phyloP scores from a whole-genome alignment of 805 yeast species.

The Starmerella tilneyi region DNA sequence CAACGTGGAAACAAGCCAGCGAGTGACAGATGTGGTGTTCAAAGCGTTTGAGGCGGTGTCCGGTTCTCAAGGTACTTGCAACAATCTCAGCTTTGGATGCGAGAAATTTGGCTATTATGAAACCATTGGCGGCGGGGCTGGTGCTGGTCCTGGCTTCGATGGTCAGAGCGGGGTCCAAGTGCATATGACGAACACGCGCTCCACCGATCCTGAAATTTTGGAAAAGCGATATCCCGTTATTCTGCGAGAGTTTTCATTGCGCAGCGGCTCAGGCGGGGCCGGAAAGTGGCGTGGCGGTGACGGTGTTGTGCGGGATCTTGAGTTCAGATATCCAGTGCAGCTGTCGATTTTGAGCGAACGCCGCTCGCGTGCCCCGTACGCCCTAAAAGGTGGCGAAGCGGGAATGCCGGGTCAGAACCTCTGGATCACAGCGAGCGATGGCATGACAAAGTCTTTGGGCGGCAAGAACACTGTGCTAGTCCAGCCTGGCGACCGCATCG shows the following conservation, averaged over 20 bases:
- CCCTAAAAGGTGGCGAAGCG: slow-evolving; percentile 68
- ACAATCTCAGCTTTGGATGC: slow-evolving; percentile 76
- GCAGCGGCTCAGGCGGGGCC: slow-evolving; percentile 68
- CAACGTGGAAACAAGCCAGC: slow-evolving; percentile 87
- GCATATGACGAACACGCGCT: slow-evolving; percentile 87
- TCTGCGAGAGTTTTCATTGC: slow-evolving; percentile 57
- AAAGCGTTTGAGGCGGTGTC: slow-evolving; percentile 84
- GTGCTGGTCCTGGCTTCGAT: slow-evolving; percentile 79
- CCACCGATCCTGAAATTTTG: slow-evolving; percentile 82
- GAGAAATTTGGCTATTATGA: slow-evolving; percentile 72
- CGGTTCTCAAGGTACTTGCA: slow-evolving; percentile 92
- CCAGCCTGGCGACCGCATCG: slow-evolving; percentile 52
- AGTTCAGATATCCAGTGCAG: slow-evolving; percentile 59
- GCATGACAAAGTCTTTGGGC: slow-evolving; percentile 38
- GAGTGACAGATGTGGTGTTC: slow-evolving; percentile 80
- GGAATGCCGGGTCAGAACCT: slow-evolving; percentile 63
- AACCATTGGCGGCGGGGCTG: slow-evolving; percentile 92
- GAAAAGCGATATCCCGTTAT: slow-evolving; percentile 83
- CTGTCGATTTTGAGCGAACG: slow-evolving; percentile 81
- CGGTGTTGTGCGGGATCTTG: slow-evolving; percentile 78
- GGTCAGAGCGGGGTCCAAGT: slow-evolving; percentile 88
- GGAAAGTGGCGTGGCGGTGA: slow-evolving; percentile 72
- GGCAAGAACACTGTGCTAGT: slow-evolving; percentile 59
- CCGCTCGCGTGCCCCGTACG: slow-evolving; percentile 75
- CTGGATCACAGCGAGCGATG: slow-evolving; percentile 29